phyloP scores from a whole-genome alignment of 768 basidiomycete species.

The Rhodotorula babjevae region DNA sequence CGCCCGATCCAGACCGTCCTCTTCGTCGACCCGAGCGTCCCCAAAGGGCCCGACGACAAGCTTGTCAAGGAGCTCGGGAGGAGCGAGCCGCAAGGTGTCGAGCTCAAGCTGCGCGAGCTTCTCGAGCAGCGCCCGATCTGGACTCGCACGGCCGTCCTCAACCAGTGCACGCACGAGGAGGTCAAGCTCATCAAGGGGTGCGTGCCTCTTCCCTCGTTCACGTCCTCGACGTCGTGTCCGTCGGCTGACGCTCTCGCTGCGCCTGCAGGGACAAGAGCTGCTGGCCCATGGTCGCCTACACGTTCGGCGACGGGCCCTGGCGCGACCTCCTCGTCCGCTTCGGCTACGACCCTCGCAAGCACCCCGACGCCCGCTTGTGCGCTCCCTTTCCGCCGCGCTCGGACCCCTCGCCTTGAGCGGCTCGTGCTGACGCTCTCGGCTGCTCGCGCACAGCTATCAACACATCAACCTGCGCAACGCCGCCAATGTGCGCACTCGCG shows the following conservation, averaged over 20 bases:
- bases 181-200: slow-evolving; percentile 72
- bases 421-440: background rate
- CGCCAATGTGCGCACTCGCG: slow-evolving; percentile 27
- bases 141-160: slow-evolving; percentile 79
- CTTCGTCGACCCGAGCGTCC: slow-evolving; percentile 19
- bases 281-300: slow-evolving; percentile 59
- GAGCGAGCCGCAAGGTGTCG: slow-evolving; percentile 46
- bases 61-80: slow-evolving; percentile 6
- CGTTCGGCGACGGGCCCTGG: slow-evolving; percentile 91
- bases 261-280: slow-evolving; percentile 31
- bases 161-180: slow-evolving; percentile 68
- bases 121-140: slow-evolving; percentile 76
- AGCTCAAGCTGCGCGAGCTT: slow-evolving; percentile 60
- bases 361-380: slow-evolving; percentile 69
- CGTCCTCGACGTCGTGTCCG: background rate
- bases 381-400: slow-evolving; percentile 57
- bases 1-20: slow-evolving; percentile 26
- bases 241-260: background rate
- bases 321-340: slow-evolving; percentile 80
- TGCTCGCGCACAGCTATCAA: slow-evolving; percentile 65
- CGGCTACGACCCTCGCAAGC: slow-evolving; percentile 80
- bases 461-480: slow-evolving; percentile 83
- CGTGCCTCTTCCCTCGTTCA: slow-evolving; percentile 36
- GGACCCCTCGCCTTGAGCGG: background rate
- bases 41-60: slow-evolving; percentile 15